Percentiles rank a stretch among this genome's conserved stretches.
Conservation (phyloP, 441 rosid genomes). For the Pelargonium fulgidum region DNA sequence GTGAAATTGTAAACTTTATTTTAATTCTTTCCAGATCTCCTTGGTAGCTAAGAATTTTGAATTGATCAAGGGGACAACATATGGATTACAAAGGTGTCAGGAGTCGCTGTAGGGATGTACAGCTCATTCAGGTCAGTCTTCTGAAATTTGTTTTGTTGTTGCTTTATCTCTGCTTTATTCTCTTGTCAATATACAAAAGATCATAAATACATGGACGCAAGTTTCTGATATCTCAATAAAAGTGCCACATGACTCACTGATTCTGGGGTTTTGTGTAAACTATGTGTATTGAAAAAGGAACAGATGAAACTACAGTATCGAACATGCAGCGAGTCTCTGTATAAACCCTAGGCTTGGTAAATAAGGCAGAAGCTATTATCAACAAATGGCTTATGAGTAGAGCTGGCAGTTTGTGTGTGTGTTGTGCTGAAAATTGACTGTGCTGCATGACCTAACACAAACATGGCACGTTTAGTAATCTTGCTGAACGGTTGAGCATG, state of each 20-base stretch:
- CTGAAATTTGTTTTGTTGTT: background rate
- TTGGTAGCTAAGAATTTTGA: constrained; percentile 9
- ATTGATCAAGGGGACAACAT: constrained; percentile 8
- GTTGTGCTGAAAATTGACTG: no score
- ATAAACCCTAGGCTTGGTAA: no score
- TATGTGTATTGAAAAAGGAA: background rate
- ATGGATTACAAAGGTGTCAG: constrained; percentile 9
- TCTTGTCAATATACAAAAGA: background rate
- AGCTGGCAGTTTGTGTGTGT: no score
- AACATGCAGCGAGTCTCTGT: no score
- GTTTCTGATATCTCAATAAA: background rate
- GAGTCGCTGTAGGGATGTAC: constrained; percentile 21
- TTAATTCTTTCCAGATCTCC: background rate
- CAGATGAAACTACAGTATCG: background rate
- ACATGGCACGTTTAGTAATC: no score
- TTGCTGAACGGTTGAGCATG: no score
- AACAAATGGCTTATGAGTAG: no score
- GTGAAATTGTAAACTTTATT: background rate
- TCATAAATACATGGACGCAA: background rate
- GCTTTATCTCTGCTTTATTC: background rate
- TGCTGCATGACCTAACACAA: no score
- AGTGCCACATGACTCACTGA: background rate
- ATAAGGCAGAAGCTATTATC: no score
- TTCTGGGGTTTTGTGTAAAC: background rate
- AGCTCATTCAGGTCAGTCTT: constrained; percentile 25